Evolutionary conservation across 306 rosid genomes (phyloP), one percentile per base, ranked within the genome.

Genomic region (Malus orientalis): DNA sequence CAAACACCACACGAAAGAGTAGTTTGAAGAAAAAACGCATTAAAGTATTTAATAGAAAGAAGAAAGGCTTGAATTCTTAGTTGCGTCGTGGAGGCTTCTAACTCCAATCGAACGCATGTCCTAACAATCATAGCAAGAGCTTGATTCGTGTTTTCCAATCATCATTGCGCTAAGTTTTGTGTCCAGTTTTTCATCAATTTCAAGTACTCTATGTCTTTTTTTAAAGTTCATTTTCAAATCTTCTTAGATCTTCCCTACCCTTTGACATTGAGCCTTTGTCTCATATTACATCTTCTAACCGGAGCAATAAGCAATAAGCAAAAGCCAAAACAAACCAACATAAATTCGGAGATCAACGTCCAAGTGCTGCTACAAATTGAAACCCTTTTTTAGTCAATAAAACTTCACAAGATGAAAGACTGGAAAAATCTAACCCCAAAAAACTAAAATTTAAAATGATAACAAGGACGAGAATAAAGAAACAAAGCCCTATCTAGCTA

Each of bases 211-310:
- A 33, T 33, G 2, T 5, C 7, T 33, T 33, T 33, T 1, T 5
- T 33, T 33, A 33, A 0, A 33, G 8, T 33, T 1, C 6, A 0
- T 33, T 33, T 33, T 0, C 1, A 33, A 33, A 0, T 33, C 7
- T 33, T 33, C 38, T 33, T 33, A 33, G 8, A 0, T 33, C 0
- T 33, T 33, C 2, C 6, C 40, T 36, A 36, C 40, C 2, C 2
- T 38, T 38, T 38, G 2, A 38, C 0, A 0, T 0, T 38, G 2
- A 38, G 42, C 42, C 9, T 7, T 0, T 38, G 42, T 38, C 42
- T 38, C 9, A 38, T 38, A 38, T 7, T 9, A 0, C 42, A 38
- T 38, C 9, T 7, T 38, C 9, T 38, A 38, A 1, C 2, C 2
- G 2, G 10, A 38, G 42, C 42, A 38, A 38, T 38, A 36, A 36